These are phyloP conservation scores for Brassica juncea DNA, from an alignment of 345 rosid species.

Conservation along the genomic window DNA sequence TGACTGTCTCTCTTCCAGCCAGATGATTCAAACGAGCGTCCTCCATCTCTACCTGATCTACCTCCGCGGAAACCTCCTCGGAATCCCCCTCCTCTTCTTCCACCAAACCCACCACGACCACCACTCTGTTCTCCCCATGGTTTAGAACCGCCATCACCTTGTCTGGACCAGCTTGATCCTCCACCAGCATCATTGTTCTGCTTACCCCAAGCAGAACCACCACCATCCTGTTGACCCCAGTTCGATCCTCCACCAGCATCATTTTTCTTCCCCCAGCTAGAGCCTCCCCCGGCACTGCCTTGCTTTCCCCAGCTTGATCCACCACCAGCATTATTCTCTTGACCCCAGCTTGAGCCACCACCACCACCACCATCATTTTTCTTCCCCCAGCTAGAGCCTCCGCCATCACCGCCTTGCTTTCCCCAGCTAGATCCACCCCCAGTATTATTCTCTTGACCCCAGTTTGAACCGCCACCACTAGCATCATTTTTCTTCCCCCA, in stretches of 20 bases:
- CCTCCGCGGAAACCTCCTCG: conserved; percentile 46
- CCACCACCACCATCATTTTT: too few species aligned
- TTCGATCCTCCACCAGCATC: not conserved
- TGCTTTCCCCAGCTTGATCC: not conserved
- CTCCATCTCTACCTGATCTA: conserved; percentile 39
- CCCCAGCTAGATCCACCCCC: conserved; percentile 21
- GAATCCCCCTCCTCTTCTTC: conserved; percentile 41
- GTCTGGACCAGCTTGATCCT: conserved; percentile 28
- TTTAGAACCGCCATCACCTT: conserved; percentile 12
- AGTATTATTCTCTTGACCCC: not conserved
- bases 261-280: not conserved
- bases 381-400: conserved; percentile 5
- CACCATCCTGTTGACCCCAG: conserved; percentile 2
- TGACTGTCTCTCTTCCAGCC: conserved; percentile 38
- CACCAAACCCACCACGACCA: conserved; percentile 45
- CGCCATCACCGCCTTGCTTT: conserved; percentile 14
- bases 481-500: conserved; percentile 18
- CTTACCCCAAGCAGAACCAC: not conserved
- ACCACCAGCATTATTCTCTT: conserved; percentile 12
- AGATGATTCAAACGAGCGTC: conserved; percentile 34
- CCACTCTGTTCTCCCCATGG: conserved; percentile 30
- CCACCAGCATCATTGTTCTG: conserved; percentile 4
- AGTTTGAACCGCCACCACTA: too few species aligned
- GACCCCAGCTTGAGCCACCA: conserved; percentile 26
- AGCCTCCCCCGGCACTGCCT: not conserved